phyloP scores from a whole-genome alignment of 2,329 filamentous ascomycete genomes.

The Cylindrodendrum hubeiense region DNA sequence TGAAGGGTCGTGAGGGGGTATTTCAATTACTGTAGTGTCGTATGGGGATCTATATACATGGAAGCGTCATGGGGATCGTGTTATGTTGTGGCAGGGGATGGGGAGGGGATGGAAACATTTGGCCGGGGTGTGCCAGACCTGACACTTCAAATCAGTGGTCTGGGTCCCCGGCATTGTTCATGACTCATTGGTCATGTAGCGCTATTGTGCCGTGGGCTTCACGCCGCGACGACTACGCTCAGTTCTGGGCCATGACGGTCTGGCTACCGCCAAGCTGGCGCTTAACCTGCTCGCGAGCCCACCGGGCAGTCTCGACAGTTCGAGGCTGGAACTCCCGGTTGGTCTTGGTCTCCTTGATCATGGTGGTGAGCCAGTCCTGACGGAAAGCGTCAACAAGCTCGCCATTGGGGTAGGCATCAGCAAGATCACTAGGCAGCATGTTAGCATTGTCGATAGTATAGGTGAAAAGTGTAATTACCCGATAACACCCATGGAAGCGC shows the following conservation, averaged over 20 bases:
- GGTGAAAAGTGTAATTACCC: conserved; percentile 71
- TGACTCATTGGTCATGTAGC: conserved; percentile 2
- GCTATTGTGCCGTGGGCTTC: neutral
- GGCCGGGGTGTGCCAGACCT: conserved; percentile 4
- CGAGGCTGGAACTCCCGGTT: conserved; percentile 88
- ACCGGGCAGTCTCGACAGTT: conserved; percentile 94
- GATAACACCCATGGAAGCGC: conserved; percentile 97
- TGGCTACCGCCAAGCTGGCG: conserved; percentile 76
- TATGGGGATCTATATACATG: conserved; percentile 54
- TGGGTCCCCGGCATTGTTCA: conserved; percentile 7
- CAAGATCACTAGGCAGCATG: conserved; percentile 77
- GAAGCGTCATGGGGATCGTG: conserved; percentile 54
- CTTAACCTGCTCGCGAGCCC: conserved; percentile 98
- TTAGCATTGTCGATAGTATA: conserved; percentile 25
- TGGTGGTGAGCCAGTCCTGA: conserved; percentile 86
- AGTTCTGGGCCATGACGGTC: conserved; percentile 65
- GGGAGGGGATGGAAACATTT: conserved; percentile 21
- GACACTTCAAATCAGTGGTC: neutral
- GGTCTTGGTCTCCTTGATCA: conserved; percentile 92
- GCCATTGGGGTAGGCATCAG: conserved; percentile 92
- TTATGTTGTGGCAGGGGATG: conserved; percentile 46
- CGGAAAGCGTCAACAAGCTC: conserved; percentile 89
- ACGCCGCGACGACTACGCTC: conserved; percentile 23
- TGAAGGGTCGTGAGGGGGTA: conserved; percentile 53
- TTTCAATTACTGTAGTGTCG: conserved; percentile 55